Evolutionary conservation across 2,329 filamentous ascomycete genomes (phyloP).

Genomic region (Mariannaea elegans): DNA sequence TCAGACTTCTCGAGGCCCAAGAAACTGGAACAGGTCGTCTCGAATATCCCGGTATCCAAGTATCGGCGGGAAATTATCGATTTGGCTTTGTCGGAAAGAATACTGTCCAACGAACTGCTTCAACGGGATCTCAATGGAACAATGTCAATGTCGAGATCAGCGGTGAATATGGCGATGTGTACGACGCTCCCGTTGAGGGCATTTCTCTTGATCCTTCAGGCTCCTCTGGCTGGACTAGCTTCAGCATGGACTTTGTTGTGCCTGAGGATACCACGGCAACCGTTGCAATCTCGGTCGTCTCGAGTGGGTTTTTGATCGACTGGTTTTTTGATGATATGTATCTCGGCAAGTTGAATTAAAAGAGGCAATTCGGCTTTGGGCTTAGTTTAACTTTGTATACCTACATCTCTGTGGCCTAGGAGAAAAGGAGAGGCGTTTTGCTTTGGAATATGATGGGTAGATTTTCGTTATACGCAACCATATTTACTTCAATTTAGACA

Average conservation of each 20-base stretch:
- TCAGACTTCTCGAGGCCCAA: background rate
- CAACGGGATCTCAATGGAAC: background rate
- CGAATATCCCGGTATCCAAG: background rate
- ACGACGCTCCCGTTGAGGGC: background rate
- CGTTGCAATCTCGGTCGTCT: background rate
- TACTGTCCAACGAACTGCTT: background rate
- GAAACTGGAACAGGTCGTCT: background rate
- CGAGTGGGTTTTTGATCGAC: background rate
- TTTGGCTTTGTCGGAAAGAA: background rate
- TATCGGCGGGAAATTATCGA: background rate
- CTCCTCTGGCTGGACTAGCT: background rate
- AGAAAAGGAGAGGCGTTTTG: too few relatives aligned
- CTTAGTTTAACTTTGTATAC: too few relatives aligned
- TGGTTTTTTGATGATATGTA: background rate
- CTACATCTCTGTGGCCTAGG: too few relatives aligned
- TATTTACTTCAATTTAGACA: too few relatives aligned
- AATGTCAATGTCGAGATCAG: background rate
- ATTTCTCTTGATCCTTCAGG: background rate
- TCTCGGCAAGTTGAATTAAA: background rate
- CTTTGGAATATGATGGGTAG: too few relatives aligned
- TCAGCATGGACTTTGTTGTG: background rate
- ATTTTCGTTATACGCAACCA: too few relatives aligned
- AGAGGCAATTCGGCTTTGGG: background rate
- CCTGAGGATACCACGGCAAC: background rate
- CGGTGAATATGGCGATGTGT: background rate